phyloP scores from a whole-genome alignment of 192 early-diverging fungal genomes.

The Coemansia sp. region DNA sequence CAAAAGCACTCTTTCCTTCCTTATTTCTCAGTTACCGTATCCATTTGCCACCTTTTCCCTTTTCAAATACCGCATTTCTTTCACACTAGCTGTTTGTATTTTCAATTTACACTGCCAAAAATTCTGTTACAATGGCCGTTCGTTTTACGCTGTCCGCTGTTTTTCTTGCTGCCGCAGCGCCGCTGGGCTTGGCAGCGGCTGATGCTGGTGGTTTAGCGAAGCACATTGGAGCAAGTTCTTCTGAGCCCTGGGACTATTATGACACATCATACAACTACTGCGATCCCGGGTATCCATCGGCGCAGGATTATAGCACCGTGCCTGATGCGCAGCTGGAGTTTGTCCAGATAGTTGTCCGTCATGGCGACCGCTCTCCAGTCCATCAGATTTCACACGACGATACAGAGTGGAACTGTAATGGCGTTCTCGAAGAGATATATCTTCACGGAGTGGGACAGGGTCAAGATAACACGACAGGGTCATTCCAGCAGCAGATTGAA shows the following conservation, averaged over 20 bases:
- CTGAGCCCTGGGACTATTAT: conserved; percentile 11
- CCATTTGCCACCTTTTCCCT: background rate
- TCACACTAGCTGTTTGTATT: background rate
- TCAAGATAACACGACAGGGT: conserved; percentile 37
- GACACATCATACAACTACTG: conserved; percentile 43
- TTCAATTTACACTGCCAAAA: background rate
- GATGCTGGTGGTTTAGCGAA: background rate
- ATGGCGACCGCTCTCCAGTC: conserved; percentile 57
- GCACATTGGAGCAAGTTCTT: conserved; percentile 4
- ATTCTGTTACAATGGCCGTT: background rate
- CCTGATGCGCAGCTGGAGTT: conserved; percentile 54
- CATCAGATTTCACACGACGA: conserved; percentile 37
- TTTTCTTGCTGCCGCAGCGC: background rate
- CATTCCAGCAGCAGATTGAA: conserved; percentile 37
- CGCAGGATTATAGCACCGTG: conserved; percentile 21
- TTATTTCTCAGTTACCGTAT: background rate
- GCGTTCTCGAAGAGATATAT: conserved; percentile 30
- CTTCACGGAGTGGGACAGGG: conserved; percentile 29
- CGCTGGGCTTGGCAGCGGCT: conserved; percentile 11
- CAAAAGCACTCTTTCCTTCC: background rate
- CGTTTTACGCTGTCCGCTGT: background rate
- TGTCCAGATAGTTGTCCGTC: conserved; percentile 60
- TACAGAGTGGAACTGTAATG: conserved; percentile 43
- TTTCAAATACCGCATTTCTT: background rate
- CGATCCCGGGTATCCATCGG: conserved; percentile 30